Evolutionary conservation across 2,329 filamentous ascomycete species (phyloP), one percentile per base, ranked within the genome.

Genomic region (Botryotinia calthae): DNA sequence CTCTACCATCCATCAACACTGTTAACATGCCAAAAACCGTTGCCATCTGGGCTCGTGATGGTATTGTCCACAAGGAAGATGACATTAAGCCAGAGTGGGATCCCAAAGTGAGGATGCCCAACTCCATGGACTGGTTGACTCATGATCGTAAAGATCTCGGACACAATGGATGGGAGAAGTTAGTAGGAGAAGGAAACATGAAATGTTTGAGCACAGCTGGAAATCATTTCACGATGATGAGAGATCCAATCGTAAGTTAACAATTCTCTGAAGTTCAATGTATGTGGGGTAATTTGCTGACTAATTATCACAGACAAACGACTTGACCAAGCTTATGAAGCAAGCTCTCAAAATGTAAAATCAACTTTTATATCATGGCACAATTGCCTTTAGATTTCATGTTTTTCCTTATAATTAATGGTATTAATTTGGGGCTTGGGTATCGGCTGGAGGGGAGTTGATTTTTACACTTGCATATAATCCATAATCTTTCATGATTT

Each of bases 131-230:
- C 80, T 94, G 91, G 87, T 83, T 94, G 70, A 85, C 93, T 5
- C 89, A 93, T 80, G 91, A 93, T 84, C 85, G 91, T 73, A 88
- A 86, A 6, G 90, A 92, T 81, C 93, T 94, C 79, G 86, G 87
- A 2, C 85, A 89, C 74, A 92, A 92, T 80, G 86, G 89, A 28
- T 92, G 90, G 89, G 89, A 76, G 20, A 72, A 67, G 44, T 65
- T 78, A 37, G 72, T 78, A 16, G 75, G 76, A 20, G 71, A 51
- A 20, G 70, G 75, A 42, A 76, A 76, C 54, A 72, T 76, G 20
- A 68, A 40, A 20, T 75, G 71, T 42, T 54, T 66, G 20, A 77
- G 63, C 34, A 73, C 69, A 12, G 18, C n/a, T 40, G 76, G 76
- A 51, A 77, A 76, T 71, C 76, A 78, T 70, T 77, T 78, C 68